These are phyloP conservation scores for Lyophyllum shimeji DNA, from an alignment of 768 basidiomycete genomes.

Conservation along the genomic window DNA sequence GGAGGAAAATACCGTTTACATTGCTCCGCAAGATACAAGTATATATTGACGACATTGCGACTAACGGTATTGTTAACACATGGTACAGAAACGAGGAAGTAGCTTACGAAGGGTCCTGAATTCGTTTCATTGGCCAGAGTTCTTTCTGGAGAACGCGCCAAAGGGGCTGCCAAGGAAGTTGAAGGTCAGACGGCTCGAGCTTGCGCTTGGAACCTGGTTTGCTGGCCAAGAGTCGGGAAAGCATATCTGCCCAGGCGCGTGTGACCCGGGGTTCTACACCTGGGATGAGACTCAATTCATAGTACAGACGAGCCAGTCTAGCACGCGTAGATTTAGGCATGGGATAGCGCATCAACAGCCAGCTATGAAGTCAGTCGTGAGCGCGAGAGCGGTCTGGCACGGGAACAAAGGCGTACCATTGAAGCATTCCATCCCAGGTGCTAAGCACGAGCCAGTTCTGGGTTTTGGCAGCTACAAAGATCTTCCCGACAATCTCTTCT, in stretches of 20 bases:
- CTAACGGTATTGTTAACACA: conserved; percentile 26
- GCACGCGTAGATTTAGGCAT: conserved; percentile 67
- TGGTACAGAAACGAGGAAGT: background rate
- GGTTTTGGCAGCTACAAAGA: conserved; percentile 68
- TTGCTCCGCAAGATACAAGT: conserved; percentile 72
- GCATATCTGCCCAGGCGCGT: conserved; percentile 78
- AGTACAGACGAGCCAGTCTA: conserved; percentile 73
- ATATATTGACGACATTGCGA: conserved; percentile 68
- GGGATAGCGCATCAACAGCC: conserved; percentile 82
- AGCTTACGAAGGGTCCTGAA: conserved; percentile 57
- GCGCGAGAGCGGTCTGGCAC: background rate
- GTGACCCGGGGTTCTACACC: conserved; percentile 72
- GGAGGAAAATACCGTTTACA: conserved; percentile 71
- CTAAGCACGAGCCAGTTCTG: conserved; percentile 74
- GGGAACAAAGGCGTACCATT: conserved; percentile 51
- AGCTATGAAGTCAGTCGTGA: conserved; percentile 42
- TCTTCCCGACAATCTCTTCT: conserved; percentile 66
- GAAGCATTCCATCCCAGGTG: conserved; percentile 78
- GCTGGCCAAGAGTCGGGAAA: conserved; percentile 65
- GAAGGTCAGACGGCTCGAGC: conserved; percentile 64
- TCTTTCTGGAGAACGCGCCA: conserved; percentile 76
- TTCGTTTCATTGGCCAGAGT: conserved; percentile 67
- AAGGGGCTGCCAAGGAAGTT: conserved; percentile 74
- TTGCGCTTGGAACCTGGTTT: conserved; percentile 66
- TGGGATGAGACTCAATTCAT: conserved; percentile 74